Conservation (phyloP, 2,329 filamentous ascomycete species). For the Colletotrichum acutatum region DNA sequence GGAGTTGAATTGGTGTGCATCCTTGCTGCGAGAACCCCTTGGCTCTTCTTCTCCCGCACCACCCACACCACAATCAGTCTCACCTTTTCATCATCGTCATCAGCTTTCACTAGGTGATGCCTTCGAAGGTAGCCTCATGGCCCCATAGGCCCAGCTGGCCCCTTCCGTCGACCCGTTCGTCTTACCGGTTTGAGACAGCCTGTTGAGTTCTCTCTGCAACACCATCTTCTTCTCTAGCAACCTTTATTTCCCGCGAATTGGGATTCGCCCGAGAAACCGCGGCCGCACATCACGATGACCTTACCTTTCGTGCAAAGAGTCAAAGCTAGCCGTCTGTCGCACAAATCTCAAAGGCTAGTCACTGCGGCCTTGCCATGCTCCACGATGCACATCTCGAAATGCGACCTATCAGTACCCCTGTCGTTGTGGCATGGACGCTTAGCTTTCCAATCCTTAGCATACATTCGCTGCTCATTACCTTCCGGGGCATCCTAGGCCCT, state of each 20-base stretch:
- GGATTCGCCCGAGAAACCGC: conserved; percentile 23
- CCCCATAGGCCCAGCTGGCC: conserved; percentile 1
- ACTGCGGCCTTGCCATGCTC: conserved; percentile 7
- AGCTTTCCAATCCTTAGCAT: conserved; percentile 18
- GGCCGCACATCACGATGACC: conserved; percentile 8
- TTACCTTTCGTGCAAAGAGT: conserved; percentile 2
- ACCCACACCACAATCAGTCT: conserved; percentile 6
- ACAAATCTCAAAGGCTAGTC: conserved; percentile 6
- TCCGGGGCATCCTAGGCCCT: neutral
- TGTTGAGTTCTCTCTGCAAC: neutral
- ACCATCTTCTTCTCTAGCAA: neutral
- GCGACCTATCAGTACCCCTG: conserved; percentile 7
- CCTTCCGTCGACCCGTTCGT: neutral
- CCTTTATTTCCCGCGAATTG: conserved; percentile 15
- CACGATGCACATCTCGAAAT: neutral
- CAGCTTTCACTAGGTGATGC: conserved; percentile 1
- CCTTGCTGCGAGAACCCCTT: neutral
- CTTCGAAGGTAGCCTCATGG: conserved; percentile 8
- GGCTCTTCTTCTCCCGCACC: neutral
- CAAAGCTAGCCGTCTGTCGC: conserved; percentile 15
- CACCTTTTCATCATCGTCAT: conserved; percentile 16
- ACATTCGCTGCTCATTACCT: neutral
- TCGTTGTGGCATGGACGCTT: neutral
- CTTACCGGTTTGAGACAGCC: neutral
- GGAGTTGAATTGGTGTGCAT: neutral